Percentiles rank a stretch among this genome's conserved stretches.
These are phyloP conservation scores for Parmelia sp. DNA, from an alignment of 495 filamentous ascomycete genomes.

Conservation along the genomic window DNA sequence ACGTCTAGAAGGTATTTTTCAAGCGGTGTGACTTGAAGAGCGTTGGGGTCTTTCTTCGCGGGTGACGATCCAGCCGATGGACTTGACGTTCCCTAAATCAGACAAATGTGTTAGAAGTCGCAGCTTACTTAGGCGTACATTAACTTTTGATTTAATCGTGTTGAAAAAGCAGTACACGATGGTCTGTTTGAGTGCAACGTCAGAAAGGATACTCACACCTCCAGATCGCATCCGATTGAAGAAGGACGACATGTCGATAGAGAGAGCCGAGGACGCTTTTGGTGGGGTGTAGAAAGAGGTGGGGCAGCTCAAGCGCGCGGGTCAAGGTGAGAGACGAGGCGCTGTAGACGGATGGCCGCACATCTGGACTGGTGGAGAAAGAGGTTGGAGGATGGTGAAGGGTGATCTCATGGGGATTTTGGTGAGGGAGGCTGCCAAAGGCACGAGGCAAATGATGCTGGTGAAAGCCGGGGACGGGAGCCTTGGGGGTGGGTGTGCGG, in stretches of 20 bases:
- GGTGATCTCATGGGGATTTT: not conserved
- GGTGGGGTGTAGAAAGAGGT: not conserved
- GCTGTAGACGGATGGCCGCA: slow-evolving; percentile 1
- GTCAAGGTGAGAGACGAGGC: slow-evolving; percentile 12
- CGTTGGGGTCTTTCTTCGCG: slow-evolving; percentile 66
- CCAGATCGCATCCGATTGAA: slow-evolving; percentile 36
- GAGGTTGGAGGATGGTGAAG: not conserved
- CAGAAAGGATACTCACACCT: slow-evolving; percentile 29
- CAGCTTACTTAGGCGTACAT: slow-evolving; percentile 1
- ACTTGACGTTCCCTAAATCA: slow-evolving; percentile 35
- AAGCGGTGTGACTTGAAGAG: slow-evolving; percentile 64
- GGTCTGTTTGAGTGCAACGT: not conserved
- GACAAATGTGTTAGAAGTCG: slow-evolving; percentile 6
- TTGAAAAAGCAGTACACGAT: not conserved
- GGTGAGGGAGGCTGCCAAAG: slow-evolving; percentile 10
- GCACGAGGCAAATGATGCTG: not conserved
- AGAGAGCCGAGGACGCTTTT: not conserved
- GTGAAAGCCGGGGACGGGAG: not conserved
- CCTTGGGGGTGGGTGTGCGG: slow-evolving; percentile 7
- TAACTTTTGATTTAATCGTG: slow-evolving; percentile 16
- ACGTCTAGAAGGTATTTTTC: slow-evolving; percentile 72
- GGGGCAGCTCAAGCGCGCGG: slow-evolving; percentile 9
- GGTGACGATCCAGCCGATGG: slow-evolving; percentile 39
- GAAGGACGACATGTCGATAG: slow-evolving; percentile 35
- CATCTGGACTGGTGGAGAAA: slow-evolving; percentile 6